These are phyloP conservation scores for Oemleria cerasiformis DNA, from an alignment of 306 rosid species.

Conservation along the genomic window DNA sequence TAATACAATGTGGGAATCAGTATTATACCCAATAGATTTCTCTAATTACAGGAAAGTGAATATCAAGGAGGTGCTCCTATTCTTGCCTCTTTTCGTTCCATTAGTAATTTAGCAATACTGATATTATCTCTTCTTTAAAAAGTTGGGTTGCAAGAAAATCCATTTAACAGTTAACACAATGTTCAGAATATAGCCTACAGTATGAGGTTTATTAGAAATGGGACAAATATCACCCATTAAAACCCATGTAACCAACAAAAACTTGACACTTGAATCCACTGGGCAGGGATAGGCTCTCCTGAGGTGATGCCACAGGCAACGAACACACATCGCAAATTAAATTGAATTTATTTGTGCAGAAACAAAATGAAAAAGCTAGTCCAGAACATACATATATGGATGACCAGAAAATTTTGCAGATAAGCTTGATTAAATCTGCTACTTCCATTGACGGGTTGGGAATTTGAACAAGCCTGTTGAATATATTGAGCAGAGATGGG, in stretches of 20 bases:
- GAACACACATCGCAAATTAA: too few species aligned
- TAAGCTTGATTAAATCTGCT: slow-evolving; percentile 90
- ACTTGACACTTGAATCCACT: not conserved
- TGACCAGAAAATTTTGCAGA: slow-evolving; percentile 99
- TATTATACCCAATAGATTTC: too few species aligned
- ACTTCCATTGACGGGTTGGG: slow-evolving; percentile 80
- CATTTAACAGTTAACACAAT: not conserved
- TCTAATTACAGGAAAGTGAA: too few species aligned
- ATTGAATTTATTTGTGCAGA: not conserved
- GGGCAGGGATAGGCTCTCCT: too few species aligned
- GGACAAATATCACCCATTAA: not conserved
- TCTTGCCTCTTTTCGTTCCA: not conserved
- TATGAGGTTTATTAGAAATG: not conserved
- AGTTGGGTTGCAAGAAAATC: not conserved
- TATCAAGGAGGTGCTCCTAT: too few species aligned
- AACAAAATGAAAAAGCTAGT: not conserved
- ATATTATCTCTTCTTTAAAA: not conserved
- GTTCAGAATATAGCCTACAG: not conserved
- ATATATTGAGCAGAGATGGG: slow-evolving; percentile 82
- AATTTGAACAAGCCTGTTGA: slow-evolving; percentile 76
- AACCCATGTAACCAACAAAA: not conserved
- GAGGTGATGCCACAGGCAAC: too few species aligned
- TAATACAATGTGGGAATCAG: too few species aligned
- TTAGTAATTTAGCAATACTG: not conserved
- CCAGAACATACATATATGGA: slow-evolving; percentile 77